phyloP scores from a whole-genome alignment of 371 early-diverging fungal genomes.

The Synchytrium microbalum region DNA sequence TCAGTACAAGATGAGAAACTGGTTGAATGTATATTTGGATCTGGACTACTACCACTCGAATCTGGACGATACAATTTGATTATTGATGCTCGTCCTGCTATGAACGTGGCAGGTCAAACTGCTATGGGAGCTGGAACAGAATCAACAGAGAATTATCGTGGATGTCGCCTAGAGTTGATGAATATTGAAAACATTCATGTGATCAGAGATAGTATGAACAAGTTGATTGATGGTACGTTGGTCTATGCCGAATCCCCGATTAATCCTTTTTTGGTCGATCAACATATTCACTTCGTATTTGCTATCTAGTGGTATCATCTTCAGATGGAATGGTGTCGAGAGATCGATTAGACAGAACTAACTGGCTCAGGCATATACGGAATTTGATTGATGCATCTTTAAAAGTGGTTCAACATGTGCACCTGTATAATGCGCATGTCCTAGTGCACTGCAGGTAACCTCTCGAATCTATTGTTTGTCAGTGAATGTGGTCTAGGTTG shows the following conservation, averaged over 20 bases:
- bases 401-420: constrained; percentile 74
- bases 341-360: constrained; percentile 43
- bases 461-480: not conserved
- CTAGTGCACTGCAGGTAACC: constrained; percentile 86
- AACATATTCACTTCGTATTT: too few species aligned
- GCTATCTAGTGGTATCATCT: constrained; percentile 15
- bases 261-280: too few species aligned
- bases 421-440: constrained; percentile 69
- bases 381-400: constrained; percentile 72
- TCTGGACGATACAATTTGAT: constrained; percentile 55
- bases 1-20: constrained; percentile 96
- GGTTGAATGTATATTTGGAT: constrained; percentile 78
- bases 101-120: constrained; percentile 88
- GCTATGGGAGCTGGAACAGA: constrained; percentile 94
- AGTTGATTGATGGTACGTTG: constrained; percentile 67
- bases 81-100: constrained; percentile 89
- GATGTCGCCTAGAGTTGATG: constrained; percentile 74
- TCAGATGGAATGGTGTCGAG: constrained; percentile 24
- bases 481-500: too few species aligned
- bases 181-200: constrained; percentile 98
- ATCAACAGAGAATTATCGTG: constrained; percentile 83
- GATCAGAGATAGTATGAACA: constrained; percentile 80
- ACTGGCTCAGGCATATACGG: constrained; percentile 83
- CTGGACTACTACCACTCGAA: constrained; percentile 9
- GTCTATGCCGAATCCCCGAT: not conserved